A percentile compares a stretch with the other conserved stretches of the same genome.
Conservation (phyloP, 2,329 filamentous ascomycete genomes). For the Capronia americana region DNA sequence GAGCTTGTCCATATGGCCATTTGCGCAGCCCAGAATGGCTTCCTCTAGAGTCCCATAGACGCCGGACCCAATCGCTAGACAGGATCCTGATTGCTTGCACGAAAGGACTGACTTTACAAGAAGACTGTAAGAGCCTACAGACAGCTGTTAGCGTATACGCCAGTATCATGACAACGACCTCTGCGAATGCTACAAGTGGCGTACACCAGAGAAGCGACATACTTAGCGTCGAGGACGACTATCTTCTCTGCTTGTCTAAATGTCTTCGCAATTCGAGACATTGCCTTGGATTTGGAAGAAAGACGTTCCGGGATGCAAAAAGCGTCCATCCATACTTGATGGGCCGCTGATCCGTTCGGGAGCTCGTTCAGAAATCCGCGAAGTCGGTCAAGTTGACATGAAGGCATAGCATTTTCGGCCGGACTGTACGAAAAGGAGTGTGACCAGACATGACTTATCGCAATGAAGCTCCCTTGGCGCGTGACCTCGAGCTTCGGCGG, state of each 20-base stretch:
- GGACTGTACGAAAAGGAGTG: constrained; percentile 1
- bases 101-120: constrained; percentile 7
- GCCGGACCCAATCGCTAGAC: constrained; percentile 3
- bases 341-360: background rate
- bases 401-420: constrained; percentile 5
- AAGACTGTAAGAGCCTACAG: constrained; percentile 7
- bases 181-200: background rate
- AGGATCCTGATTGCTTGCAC: constrained; percentile 9
- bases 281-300: constrained; percentile 3
- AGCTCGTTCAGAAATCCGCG: constrained; percentile 4
- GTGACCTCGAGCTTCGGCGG: constrained; percentile 1
- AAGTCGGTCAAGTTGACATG: constrained; percentile 13
- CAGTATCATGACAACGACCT: background rate
- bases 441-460: constrained; percentile 11
- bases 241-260: constrained; percentile 7
- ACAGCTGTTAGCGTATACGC: background rate
- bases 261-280: constrained; percentile 5
- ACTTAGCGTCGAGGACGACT: constrained; percentile 12
- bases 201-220: background rate
- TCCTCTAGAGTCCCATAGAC: constrained; percentile 10
- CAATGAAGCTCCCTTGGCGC: background rate
- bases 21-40: constrained; percentile 4
- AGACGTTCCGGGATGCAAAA: constrained; percentile 10
- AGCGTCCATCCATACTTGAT: constrained; percentile 12
- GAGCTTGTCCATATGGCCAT: constrained; percentile 9